Base-by-base conservation (phyloP, 2,329 filamentous ascomycete genomes). In the Reticulascus tulasneorum region DNA sequence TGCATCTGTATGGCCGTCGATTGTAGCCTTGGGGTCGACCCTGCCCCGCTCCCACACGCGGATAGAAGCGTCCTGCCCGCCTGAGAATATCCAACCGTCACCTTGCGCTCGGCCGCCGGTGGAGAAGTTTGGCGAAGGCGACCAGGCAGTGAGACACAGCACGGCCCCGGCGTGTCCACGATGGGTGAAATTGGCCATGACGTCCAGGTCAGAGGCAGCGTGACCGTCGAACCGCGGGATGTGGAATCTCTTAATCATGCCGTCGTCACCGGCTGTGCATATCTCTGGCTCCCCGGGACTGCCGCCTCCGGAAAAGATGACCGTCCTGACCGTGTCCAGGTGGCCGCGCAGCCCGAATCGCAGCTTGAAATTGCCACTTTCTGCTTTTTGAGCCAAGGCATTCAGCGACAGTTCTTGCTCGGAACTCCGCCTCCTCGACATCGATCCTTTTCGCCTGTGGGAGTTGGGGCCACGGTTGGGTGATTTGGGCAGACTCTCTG, bases 61-160 rank as follows among this genome's bases (percentile, higher is more conserved):
- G 23, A 98, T 82, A 7, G 88, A 94, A 13, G 86, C 81, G 60
- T 98, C 93, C 58, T 96, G 89, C 5, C 93, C 93, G 42, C 93
- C 93, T 6, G 91, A 97, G 62, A 98, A 98, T 47, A 98, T 90
- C 93, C 93, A 98, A 19, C 93, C 93, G 51, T 97, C 93, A 21
- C 91, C 91, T 50, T 85, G 80, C 7, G 86, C 87, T 45, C 90
- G 80, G 7, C 90, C 89, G 23, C 90, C 87, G 13, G 88, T 94
- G 7, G 87, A 85, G 57, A 96, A 95, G 54, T 86, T 93, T 18
- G 86, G 86, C 3, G 87, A 83, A 3, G 88, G 82, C 3, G 88
- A 89, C 73, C 88, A 96, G 4, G 91, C 85, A 0, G 91, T 83
- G 18, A 98, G 67, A 27, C 80, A 88, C 25, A 94, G 85, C 3